Evolutionary conservation across 768 basidiomycete species (phyloP).

Genomic region (Suillus decipiens): DNA sequence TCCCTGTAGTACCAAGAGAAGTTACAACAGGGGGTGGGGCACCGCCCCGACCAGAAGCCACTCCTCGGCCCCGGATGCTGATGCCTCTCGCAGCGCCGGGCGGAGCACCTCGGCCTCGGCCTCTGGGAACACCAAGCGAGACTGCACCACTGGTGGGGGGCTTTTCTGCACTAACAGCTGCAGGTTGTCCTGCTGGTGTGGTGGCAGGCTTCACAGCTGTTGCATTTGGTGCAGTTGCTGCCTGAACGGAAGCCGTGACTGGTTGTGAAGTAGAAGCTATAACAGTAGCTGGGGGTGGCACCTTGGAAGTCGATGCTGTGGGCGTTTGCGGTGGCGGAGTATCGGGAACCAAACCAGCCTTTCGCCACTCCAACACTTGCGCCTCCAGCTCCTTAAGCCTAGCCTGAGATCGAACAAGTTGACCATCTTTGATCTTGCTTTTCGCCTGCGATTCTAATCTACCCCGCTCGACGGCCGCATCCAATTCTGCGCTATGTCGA

Average conservation of each 20-base stretch:
- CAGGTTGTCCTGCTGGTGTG: conserved; percentile 21
- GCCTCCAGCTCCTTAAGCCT: conserved; percentile 70
- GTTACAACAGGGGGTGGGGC: conserved; percentile 28
- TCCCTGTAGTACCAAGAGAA: conserved; percentile 37
- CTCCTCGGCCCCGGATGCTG: conserved; percentile 37
- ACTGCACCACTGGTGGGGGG: conserved; percentile 32
- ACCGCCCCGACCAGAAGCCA: conserved; percentile 22
- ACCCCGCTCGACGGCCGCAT: conserved; percentile 67
- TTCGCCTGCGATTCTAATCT: conserved; percentile 63
- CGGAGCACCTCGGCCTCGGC: conserved; percentile 29
- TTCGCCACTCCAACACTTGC: conserved; percentile 58
- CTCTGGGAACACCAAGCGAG: conserved; percentile 19
- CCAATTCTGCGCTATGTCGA: conserved; percentile 56
- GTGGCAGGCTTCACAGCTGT: conserved; percentile 23
- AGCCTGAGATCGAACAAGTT: conserved; percentile 59
- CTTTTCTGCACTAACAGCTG: conserved; percentile 33
- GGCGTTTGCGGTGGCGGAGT: conserved; percentile 28
- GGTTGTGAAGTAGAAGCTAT: conserved; percentile 19
- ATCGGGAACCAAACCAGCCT: conserved; percentile 48
- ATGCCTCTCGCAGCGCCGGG: conserved; percentile 38
- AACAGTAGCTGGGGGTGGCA: conserved; percentile 14
- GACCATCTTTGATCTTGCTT: conserved; percentile 69
- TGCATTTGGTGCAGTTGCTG: conserved; percentile 17
- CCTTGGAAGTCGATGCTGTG: conserved; percentile 13
- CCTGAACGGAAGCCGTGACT: conserved; percentile 18